Base-by-base conservation (phyloP, 1,284 basidiomycete genomes). In the Trichosporon faecale region DNA sequence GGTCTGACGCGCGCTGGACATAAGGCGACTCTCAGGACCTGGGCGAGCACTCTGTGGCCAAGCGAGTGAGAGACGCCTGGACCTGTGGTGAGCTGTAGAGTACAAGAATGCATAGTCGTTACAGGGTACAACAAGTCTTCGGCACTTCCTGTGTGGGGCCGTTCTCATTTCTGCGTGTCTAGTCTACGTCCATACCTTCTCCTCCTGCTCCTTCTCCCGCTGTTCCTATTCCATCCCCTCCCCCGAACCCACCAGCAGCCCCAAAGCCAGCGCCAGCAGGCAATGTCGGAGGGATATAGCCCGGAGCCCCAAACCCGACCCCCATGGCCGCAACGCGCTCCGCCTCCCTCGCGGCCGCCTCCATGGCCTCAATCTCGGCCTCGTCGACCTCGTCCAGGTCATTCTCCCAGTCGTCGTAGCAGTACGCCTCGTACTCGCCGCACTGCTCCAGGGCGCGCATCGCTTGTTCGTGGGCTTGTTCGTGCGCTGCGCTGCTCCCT, bases 371-470 rank as follows among this genome's bases (percentile, higher is more conserved):
- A 23, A 25, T 25, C 49, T 52, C 49, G 6, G 23, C 49, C 11
- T 52, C 49, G 49, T 61, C 57, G 16, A 21, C 52, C 25, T 61
- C 57, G 29, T 61, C 27, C 16, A 61, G 29, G 9, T 21, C 52
- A 14, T 57, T 57, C 52, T 61, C 57, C 57, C 57, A 61, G 27
- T 33, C 57, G 27, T 61, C 57, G 57, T 61, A 33, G 27, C 52
- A 25, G 27, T 57, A 57, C 25, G 27, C 29, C 29, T 61, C 57
- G 57, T 61, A 61, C 57, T 61, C 57, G 57, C 57, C 57, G 14
- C 57, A 61, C 29, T 61, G 57, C 57, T 61, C 57, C 18, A 31
- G 29, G 16, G 29, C 29, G 57, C 57, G 57, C 57, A 61, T 61
- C 16, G 27, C 57, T 12, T 61, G 27, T 11, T 61, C 57, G 16